phyloP scores from a whole-genome alignment of 2,329 filamentous ascomycete species.

The Colletotrichum echinochloae region DNA sequence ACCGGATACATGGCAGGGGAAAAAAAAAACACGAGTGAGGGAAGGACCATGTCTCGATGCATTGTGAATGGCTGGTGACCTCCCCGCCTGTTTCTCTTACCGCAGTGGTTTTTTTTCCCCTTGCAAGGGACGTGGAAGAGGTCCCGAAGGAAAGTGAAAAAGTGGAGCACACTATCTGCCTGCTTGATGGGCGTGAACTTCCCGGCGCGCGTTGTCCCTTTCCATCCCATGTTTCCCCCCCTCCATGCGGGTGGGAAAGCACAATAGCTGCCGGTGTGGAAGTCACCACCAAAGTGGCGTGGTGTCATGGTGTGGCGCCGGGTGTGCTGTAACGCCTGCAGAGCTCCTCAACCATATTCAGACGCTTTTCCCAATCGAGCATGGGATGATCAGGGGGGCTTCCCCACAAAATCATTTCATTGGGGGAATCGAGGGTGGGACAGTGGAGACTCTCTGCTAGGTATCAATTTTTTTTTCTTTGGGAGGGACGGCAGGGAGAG shows the following conservation, averaged over 20 bases:
- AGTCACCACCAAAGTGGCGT: background rate
- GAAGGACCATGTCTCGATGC: conserved; percentile 29
- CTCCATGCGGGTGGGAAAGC: conserved; percentile 40
- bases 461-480: conserved; percentile 1
- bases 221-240: conserved; percentile 17
- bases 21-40: conserved; percentile 6
- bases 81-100: conserved; percentile 17
- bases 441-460: conserved; percentile 9
- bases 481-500: conserved; percentile 36
- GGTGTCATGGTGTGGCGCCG: conserved; percentile 10
- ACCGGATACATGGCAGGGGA: background rate
- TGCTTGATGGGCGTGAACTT: conserved; percentile 20
- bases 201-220: conserved; percentile 23
- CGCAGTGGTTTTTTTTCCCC: conserved; percentile 1
- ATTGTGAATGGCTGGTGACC: conserved; percentile 30
- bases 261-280: conserved; percentile 15
- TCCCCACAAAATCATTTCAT: conserved; percentile 46
- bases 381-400: conserved; percentile 42
- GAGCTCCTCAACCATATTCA: conserved; percentile 60
- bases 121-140: conserved; percentile 20
- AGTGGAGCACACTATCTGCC: conserved; percentile 15
- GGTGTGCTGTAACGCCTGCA: conserved; percentile 44
- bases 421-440: conserved; percentile 40
- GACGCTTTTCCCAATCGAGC: conserved; percentile 48
- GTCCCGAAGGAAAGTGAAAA: conserved; percentile 8